These are phyloP conservation scores for Lentinula sp. DNA, from an alignment of 768 basidiomycete genomes.

Conservation along the genomic window DNA sequence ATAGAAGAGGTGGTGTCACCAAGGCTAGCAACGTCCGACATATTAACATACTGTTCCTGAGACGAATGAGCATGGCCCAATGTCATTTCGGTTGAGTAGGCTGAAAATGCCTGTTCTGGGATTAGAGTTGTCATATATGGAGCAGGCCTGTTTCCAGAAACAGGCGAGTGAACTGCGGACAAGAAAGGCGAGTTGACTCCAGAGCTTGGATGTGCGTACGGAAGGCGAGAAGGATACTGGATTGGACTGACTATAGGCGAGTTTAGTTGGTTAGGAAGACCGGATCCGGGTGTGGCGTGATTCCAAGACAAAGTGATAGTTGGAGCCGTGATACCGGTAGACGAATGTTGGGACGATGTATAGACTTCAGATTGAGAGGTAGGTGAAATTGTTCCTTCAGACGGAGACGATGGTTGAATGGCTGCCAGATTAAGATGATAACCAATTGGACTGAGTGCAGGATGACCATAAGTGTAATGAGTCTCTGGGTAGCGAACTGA, in stretches of 20 bases:
- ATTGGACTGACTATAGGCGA: conserved; percentile 1
- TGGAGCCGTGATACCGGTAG: background rate
- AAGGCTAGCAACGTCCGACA: conserved; percentile 6
- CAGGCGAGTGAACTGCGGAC: background rate
- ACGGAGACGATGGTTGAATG: background rate
- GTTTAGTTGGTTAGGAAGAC: background rate
- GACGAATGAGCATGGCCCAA: background rate
- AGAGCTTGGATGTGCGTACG: background rate
- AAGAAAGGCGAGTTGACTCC: background rate
- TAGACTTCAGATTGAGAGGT: background rate
- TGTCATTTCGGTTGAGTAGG: background rate
- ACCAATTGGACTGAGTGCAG: background rate
- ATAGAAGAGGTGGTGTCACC: background rate
- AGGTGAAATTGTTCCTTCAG: background rate
- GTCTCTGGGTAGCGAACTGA: background rate
- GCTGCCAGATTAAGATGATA: background rate
- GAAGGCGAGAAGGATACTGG: background rate
- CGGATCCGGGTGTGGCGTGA: background rate
- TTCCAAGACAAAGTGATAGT: background rate
- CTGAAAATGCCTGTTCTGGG: background rate
- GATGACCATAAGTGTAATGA: background rate
- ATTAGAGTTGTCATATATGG: background rate
- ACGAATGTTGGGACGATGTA: background rate
- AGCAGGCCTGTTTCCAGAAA: background rate
- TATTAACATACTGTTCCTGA: background rate